Percentiles rank a stretch among this genome's conserved stretches.
Evolutionary conservation across 148 eudicot genomes (phyloP).

Genomic region (Rhododendron henanense): DNA sequence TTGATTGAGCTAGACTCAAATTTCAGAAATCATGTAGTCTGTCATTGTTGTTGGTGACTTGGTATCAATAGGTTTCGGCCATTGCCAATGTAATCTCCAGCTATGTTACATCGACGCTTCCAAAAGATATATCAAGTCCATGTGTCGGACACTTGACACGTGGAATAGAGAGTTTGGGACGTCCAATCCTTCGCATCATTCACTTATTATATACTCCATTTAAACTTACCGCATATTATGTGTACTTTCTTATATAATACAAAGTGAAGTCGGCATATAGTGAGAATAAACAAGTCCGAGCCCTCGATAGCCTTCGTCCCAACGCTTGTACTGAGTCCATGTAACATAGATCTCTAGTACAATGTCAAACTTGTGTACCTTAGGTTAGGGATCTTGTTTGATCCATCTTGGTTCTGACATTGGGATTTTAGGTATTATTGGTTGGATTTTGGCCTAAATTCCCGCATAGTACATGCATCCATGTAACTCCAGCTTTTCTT

Average conservation of each 20-base stretch:
- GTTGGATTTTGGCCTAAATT: slow-evolving; percentile 21
- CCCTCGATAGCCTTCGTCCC: not conserved
- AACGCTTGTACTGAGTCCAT: not conserved
- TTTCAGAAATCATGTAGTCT: not conserved
- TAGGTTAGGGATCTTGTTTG: not conserved
- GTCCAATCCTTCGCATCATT: not conserved
- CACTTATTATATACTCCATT: not conserved
- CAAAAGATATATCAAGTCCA: not conserved
- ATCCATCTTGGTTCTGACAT: not conserved
- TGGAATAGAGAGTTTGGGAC: not conserved
- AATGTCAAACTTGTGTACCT: not conserved
- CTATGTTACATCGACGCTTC: not conserved
- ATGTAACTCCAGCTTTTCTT: not conserved
- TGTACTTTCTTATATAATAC: not conserved
- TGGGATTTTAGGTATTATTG: slow-evolving; percentile 11
- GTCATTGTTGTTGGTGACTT: not conserved
- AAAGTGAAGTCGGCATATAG: not conserved
- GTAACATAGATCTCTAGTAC: not conserved
- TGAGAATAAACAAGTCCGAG: not conserved
- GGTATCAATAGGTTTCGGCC: not conserved
- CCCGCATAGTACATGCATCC: slow-evolving; percentile 13
- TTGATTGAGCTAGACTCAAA: not conserved
- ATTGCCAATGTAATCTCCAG: not conserved
- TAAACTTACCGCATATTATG: not conserved
- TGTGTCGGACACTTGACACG: not conserved